Evolutionary conservation across 2,329 filamentous ascomycete genomes (phyloP).

Genomic region (Bimuria novae-zelandiae): DNA sequence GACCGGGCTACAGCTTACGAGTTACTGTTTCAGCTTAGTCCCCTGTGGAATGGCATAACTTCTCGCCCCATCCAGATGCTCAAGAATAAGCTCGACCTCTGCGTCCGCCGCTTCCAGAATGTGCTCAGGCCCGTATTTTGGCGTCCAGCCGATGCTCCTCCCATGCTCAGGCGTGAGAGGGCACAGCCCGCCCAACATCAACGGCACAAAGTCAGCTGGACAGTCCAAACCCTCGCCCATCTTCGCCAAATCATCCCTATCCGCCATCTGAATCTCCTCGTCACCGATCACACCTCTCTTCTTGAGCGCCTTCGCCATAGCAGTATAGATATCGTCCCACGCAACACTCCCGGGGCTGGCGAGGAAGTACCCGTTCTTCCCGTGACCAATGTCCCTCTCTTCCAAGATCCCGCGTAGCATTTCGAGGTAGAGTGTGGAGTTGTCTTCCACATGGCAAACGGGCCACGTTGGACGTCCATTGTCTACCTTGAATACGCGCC

Average conservation of each 20-base stretch:
- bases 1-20: too few species aligned
- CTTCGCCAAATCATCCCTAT: conserved; percentile 41
- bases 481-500: conserved; percentile 52
- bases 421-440: conserved; percentile 51
- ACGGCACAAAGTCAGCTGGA: conserved; percentile 43
- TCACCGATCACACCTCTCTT: conserved; percentile 49
- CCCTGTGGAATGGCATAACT: conserved; percentile 2
- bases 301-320: conserved; percentile 50
- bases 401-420: conserved; percentile 53
- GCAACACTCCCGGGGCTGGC: conserved; percentile 54
- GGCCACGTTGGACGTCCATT: conserved; percentile 54
- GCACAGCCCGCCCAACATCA: conserved; percentile 54
- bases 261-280: conserved; percentile 42
- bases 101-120: conserved; percentile 53
- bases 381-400: conserved; percentile 44
- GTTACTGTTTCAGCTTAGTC: conserved; percentile 1
- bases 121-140: conserved; percentile 50
- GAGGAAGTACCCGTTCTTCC: conserved; percentile 57
- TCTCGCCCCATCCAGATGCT: conserved; percentile 7
- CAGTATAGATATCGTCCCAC: conserved; percentile 58
- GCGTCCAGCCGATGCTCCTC: conserved; percentile 52
- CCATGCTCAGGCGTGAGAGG: conserved; percentile 51
- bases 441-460: conserved; percentile 58
- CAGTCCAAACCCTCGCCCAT: conserved; percentile 51
- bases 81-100: conserved; percentile 54